These are phyloP conservation scores for Eremomyces bilateralis DNA, from an alignment of 495 filamentous ascomycete genomes.

Conservation along the genomic window DNA sequence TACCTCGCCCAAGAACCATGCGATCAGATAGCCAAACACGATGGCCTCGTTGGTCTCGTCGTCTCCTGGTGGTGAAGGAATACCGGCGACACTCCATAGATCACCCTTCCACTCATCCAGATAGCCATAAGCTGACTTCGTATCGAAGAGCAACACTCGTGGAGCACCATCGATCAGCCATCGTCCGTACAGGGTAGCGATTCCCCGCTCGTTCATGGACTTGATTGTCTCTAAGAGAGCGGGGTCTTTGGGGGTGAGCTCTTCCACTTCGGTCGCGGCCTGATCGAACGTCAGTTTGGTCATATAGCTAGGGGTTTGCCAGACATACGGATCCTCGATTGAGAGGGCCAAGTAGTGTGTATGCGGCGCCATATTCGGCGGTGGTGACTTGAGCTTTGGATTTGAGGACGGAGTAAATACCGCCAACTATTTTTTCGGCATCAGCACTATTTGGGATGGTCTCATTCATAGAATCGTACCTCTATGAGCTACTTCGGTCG, in stretches of 20 bases:
- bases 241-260: slow-evolving; percentile 61
- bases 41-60: slow-evolving; percentile 94
- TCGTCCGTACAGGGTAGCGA: slow-evolving; percentile 76
- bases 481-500: slow-evolving; percentile 92
- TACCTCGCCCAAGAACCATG: slow-evolving; percentile 97
- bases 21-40: slow-evolving; percentile 90
- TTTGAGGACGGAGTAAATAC: slow-evolving; percentile 97
- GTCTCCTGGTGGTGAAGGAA: slow-evolving; percentile 76
- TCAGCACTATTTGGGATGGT: slow-evolving; percentile 1
- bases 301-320: not conserved
- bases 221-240: slow-evolving; percentile 62
- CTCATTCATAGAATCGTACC: slow-evolving; percentile 26
- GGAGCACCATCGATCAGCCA: slow-evolving; percentile 97
- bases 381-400: slow-evolving; percentile 96
- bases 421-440: slow-evolving; percentile 41
- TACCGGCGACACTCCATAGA: slow-evolving; percentile 80
- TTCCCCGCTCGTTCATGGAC: slow-evolving; percentile 77
- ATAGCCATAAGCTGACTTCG: slow-evolving; percentile 72
- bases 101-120: slow-evolving; percentile 95
- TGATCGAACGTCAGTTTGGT: slow-evolving; percentile 13
- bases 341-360: slow-evolving; percentile 85
- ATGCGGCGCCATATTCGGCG: slow-evolving; percentile 92
- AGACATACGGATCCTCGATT: slow-evolving; percentile 62
- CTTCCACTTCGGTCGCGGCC: slow-evolving; percentile 93
- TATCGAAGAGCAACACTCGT: slow-evolving; percentile 83